These are phyloP conservation scores for Fusarium multiceps DNA, from an alignment of 2,329 filamentous ascomycete genomes.

Conservation along the genomic window DNA sequence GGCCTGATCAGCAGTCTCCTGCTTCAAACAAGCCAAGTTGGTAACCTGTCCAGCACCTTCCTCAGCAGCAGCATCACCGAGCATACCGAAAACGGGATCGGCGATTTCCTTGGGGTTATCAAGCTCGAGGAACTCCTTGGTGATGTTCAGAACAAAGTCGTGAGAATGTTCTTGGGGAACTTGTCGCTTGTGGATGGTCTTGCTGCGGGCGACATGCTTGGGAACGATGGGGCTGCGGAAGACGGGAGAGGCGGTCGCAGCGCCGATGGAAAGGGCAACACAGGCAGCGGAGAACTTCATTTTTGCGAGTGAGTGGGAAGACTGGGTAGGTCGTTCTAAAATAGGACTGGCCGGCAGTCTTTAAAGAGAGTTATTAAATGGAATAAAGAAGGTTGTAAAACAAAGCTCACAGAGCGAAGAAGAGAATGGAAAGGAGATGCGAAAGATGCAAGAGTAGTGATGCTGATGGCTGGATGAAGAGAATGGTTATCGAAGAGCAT, in stretches of 20 bases:
- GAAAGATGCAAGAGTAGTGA: not conserved
- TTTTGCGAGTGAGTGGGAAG: not conserved
- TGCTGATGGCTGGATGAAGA: slow-evolving; percentile 4
- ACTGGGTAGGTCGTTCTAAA: not conserved
- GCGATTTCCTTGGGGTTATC: slow-evolving; percentile 20
- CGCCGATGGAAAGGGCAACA: slow-evolving; percentile 3
- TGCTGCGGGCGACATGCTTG: not conserved
- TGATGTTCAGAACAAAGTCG: slow-evolving; percentile 11
- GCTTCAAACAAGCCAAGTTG: slow-evolving; percentile 59
- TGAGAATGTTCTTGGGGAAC: slow-evolving; percentile 21
- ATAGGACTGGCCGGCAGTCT: slow-evolving; percentile 9
- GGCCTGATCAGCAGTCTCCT: slow-evolving; percentile 66
- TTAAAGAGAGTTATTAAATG: slow-evolving; percentile 1
- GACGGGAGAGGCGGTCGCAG: slow-evolving; percentile 8
- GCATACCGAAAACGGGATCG: slow-evolving; percentile 7
- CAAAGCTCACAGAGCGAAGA: slow-evolving; percentile 5
- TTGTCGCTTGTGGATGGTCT: slow-evolving; percentile 12
- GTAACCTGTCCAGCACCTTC: slow-evolving; percentile 54
- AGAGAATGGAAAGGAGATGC: slow-evolving; percentile 1
- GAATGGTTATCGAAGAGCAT: not conserved
- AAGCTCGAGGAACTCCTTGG: slow-evolving; percentile 4
- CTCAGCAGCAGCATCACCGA: slow-evolving; percentile 10
- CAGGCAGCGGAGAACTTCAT: slow-evolving; percentile 16
- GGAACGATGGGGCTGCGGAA: not conserved
- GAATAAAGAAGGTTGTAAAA: slow-evolving; percentile 2